Conservation (phyloP, 495 filamentous ascomycete species). For the Pseudoneurospora amorphoporcata region DNA sequence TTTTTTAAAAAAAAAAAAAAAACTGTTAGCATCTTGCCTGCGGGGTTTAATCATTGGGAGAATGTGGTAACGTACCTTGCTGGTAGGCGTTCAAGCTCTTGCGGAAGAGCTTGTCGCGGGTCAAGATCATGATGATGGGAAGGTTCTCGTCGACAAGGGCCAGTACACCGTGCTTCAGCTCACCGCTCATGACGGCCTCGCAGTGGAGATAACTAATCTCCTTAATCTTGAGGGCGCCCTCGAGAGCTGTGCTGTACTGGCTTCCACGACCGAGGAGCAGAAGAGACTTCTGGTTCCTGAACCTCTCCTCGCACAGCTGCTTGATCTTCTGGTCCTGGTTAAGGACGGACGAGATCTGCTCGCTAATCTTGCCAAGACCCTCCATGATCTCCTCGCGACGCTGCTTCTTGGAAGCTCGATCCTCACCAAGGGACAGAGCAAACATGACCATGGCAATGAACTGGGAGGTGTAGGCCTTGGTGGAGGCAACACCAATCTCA, state of each 20-base stretch:
- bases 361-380: constrained; percentile 73
- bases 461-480: constrained; percentile 98
- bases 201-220: constrained; percentile 99
- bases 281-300: constrained; percentile 95
- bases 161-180: constrained; percentile 95
- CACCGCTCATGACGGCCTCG: constrained; percentile 98
- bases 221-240: constrained; percentile 99
- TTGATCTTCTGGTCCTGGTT: constrained; percentile 90
- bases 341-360: constrained; percentile 84
- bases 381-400: constrained; percentile 95
- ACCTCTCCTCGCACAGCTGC: constrained; percentile 73
- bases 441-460: constrained; percentile 99
- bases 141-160: constrained; percentile 96
- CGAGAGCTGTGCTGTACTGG: constrained; percentile 93
- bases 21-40: constrained; percentile 6
- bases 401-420: constrained; percentile 88
- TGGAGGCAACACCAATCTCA: constrained; percentile 97
- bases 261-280: constrained; percentile 87
- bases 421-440: constrained; percentile 87
- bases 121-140: constrained; percentile 99
- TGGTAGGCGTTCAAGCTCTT: constrained; percentile 98
- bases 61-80: constrained; percentile 54
- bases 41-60: background rate
- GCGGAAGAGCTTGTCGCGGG: constrained; percentile 86
- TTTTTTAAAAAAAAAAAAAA: background rate